Evolutionary conservation across 1,139 yeast genomes (phyloP).

Genomic region (Zygosaccharomyces pseudobailii): DNA sequence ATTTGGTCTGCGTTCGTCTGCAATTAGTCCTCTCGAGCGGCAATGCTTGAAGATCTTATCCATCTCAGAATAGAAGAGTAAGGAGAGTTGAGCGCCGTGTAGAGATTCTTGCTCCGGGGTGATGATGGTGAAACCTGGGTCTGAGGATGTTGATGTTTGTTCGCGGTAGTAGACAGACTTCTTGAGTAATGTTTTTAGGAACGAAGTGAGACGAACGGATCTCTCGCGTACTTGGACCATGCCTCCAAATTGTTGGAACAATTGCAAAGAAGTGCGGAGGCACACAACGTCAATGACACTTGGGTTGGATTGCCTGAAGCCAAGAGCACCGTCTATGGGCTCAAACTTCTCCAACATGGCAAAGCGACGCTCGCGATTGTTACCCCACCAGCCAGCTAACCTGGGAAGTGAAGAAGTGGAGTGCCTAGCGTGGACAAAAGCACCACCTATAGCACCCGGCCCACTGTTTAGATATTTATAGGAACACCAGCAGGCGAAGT

Average conservation of each 20-base stretch:
- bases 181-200: constrained; percentile 46
- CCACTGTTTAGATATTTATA: constrained; percentile 90
- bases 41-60: constrained; percentile 37
- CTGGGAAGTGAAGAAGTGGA: constrained; percentile 48
- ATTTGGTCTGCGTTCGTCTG: constrained; percentile 86
- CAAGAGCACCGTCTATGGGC: constrained; percentile 78
- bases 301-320: constrained; percentile 91
- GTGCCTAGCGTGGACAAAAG: constrained; percentile 59
- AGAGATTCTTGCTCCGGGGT: constrained; percentile 57
- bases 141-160: constrained; percentile 40
- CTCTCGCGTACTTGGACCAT: constrained; percentile 51
- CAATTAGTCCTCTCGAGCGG: constrained; percentile 56
- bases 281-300: constrained; percentile 79
- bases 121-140: constrained; percentile 51
- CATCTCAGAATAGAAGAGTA: constrained; percentile 53
- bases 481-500: constrained; percentile 92
- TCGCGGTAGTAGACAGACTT: constrained; percentile 42
- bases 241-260: constrained; percentile 63
- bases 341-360: constrained; percentile 75
- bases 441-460: constrained; percentile 87
- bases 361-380: constrained; percentile 62
- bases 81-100: constrained; percentile 80
- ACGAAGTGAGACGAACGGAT: constrained; percentile 55
- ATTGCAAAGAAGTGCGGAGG: constrained; percentile 57
- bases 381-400: constrained; percentile 98